Evolutionary conservation across 345 rosid species (phyloP).

Genomic region (Murraya koenigii): DNA sequence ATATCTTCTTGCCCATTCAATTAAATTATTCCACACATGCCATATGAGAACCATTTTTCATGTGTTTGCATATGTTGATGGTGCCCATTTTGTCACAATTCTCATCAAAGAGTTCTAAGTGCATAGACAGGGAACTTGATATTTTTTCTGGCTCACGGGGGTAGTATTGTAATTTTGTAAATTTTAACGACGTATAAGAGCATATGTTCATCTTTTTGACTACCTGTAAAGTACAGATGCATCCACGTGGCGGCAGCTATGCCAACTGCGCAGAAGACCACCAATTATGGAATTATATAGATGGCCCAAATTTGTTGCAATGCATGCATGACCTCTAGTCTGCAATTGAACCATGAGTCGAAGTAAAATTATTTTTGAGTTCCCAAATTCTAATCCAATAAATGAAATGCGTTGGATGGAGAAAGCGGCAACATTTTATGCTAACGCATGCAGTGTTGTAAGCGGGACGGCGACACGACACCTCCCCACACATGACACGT

Average conservation of each 20-base stretch:
- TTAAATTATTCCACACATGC: too few relatives aligned
- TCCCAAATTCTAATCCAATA: too few relatives aligned
- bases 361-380: too few relatives aligned
- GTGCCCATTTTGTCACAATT: not conserved
- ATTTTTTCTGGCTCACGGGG: too few relatives aligned
- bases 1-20: too few relatives aligned
- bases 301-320: too few relatives aligned
- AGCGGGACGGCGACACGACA: constrained; percentile 4
- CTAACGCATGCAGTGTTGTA: constrained; percentile 1
- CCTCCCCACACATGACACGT: not conserved
- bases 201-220: not conserved
- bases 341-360: too few relatives aligned
- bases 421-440: not conserved
- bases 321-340: too few relatives aligned
- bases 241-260: constrained; percentile 10
- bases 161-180: too few relatives aligned
- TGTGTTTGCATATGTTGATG: not conserved
- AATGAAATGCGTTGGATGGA: not conserved
- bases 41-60: too few relatives aligned
- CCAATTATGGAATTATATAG: too few relatives aligned
- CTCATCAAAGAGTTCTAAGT: not conserved
- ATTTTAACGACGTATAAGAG: too few relatives aligned
- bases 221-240: not conserved
- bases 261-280: not conserved
- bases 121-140: not conserved